These are phyloP conservation scores for Phlegmacium glaucopus DNA, from an alignment of 768 basidiomycete genomes.

Conservation along the genomic window DNA sequence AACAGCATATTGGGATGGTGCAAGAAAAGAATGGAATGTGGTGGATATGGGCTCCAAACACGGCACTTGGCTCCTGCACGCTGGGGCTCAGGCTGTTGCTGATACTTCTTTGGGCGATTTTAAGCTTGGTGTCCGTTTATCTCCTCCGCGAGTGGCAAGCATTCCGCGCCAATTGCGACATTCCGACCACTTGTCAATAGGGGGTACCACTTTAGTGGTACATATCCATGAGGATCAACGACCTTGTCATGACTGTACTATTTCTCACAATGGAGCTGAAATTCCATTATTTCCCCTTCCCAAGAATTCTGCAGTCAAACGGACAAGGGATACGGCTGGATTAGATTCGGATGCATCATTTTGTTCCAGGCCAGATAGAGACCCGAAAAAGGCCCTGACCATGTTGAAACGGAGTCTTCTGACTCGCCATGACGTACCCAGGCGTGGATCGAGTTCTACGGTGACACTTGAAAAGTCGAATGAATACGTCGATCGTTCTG, in stretches of 20 bases:
- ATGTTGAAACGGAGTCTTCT: conserved; percentile 64
- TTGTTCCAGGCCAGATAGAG: conserved; percentile 22
- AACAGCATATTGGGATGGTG: conserved; percentile 66
- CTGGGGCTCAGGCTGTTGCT: conserved; percentile 19
- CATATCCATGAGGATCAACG: conserved; percentile 63
- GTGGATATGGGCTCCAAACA: conserved; percentile 88
- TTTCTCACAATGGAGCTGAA: conserved; percentile 42
- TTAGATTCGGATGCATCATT: conserved; percentile 22
- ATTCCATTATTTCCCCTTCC: conserved; percentile 53
- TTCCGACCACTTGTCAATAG: conserved; percentile 62
- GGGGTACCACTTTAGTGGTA: conserved; percentile 65
- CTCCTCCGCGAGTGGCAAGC: conserved; percentile 64
- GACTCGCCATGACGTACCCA: conserved; percentile 38
- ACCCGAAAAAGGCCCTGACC: conserved; percentile 64
- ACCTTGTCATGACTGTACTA: conserved; percentile 63
- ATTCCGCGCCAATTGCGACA: conserved; percentile 61
- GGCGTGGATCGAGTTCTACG: conserved; percentile 6
- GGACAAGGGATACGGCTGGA: conserved; percentile 23
- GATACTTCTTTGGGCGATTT: conserved; percentile 7
- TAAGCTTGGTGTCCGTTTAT: conserved; percentile 47
- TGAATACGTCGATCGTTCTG: conserved; percentile 66
- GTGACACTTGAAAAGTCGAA: conserved; percentile 9
- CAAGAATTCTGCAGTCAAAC: conserved; percentile 22
- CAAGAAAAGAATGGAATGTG: conserved; percentile 59
- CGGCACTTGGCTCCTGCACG: conserved; percentile 60